Base-by-base conservation (phyloP, 139 green algal genomes). In the Chlamydomonas sp. region DNA sequence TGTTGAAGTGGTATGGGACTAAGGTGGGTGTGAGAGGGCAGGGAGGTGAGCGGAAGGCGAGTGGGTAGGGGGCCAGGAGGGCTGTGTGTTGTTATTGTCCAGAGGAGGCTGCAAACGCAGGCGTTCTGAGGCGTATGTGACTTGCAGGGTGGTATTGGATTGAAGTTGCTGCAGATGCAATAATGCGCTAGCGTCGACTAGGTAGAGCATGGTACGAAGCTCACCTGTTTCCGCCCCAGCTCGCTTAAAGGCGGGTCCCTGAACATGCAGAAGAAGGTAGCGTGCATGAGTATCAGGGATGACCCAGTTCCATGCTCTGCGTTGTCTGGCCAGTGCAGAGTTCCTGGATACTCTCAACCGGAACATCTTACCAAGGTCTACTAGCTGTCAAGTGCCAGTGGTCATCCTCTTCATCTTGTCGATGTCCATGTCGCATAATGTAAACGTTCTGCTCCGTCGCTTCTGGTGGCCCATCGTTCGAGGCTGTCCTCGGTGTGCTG, bases 341-440 rank as follows among this genome's bases (percentile, higher is more conserved):
- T 14, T 18, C 66, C 9, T 71, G 10, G 12, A 71, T 18, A 71
- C 66, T 18, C 9, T 18, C 12, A 10, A 71, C 66, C 10, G 12
- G 66, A 74, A 2, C 62, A 16, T 58, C 82, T 49, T 82, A 87
- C 90, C 90, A 91, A 7, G 87, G 87, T 31, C 84, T 14, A 0
- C 63, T 14, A 5, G 90, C 90, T 18, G 16, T 77, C 2, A 77
- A 5, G 9, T 89, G 83, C 90, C 90, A 93, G 63, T 14, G 61
- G 1, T 88, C 57, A 17, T 91, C 84, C 76, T 90, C 84, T 60
- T 93, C 90, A 77, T 93, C 90, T 76, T 80, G 69, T 57, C 90
- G 69, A 59, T 92, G 85, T 0, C 88, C 90, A 80, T 93, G 90
- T 1, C 88, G 82, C 88, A 93, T 91, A 14, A 94, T 80, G 9